A percentile compares a stretch with the other conserved stretches of the same genome.
phyloP scores from a whole-genome alignment of 2,329 filamentous ascomycete genomes.

The Talaromyces islandicus region DNA sequence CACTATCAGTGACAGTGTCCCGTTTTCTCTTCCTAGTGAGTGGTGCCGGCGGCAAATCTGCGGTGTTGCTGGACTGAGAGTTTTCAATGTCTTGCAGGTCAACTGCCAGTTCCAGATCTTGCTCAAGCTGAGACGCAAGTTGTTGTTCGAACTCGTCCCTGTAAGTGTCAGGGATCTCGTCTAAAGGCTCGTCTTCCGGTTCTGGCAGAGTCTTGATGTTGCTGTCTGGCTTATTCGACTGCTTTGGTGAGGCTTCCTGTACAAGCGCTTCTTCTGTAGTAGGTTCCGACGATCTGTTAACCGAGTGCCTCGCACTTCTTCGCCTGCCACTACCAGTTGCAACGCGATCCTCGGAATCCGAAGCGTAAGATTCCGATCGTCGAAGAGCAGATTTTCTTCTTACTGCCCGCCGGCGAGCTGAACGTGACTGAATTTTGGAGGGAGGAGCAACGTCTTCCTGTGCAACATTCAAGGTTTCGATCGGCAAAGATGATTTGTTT shows the following conservation, averaged over 20 bases:
- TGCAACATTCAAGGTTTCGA: conserved; percentile 18
- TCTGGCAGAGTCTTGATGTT: background rate
- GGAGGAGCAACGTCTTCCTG: conserved; percentile 29
- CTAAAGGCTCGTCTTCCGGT: conserved; percentile 4
- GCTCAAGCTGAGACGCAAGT: conserved; percentile 40
- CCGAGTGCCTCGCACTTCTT: conserved; percentile 1
- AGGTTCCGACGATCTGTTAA: background rate
- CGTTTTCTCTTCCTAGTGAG: conserved; percentile 31
- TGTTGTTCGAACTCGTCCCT: conserved; percentile 39
- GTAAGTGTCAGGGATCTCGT: conserved; percentile 27
- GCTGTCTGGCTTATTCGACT: background rate
- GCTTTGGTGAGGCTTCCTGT: background rate
- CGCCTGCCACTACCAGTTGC: background rate
- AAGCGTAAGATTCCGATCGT: background rate
- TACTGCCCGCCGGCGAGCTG: background rate
- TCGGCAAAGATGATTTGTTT: conserved; percentile 28
- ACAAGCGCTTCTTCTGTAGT: background rate
- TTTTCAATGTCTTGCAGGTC: conserved; percentile 19
- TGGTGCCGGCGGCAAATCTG: conserved; percentile 9
- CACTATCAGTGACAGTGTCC: conserved; percentile 17
- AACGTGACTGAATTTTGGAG: conserved; percentile 11
- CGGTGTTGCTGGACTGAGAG: conserved; percentile 1
- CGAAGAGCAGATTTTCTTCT: background rate
- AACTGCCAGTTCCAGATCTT: conserved; percentile 36
- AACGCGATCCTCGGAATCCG: background rate